Evolutionary conservation across 371 early-diverging fungal species (phyloP), one percentile per base, ranked within the genome.

Genomic region (Dichotomocladium elegans): DNA sequence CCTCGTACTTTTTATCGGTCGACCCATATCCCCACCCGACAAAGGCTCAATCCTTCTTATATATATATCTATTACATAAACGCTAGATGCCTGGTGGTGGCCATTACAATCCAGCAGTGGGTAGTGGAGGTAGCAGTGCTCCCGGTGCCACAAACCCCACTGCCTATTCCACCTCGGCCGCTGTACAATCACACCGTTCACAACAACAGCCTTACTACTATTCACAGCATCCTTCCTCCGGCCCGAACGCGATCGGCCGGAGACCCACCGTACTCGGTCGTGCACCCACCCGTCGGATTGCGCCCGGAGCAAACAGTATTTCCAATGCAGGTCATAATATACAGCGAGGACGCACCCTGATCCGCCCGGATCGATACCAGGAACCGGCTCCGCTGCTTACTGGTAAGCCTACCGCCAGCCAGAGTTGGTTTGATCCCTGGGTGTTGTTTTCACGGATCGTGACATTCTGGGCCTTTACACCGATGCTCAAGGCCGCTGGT

Each of bases 381-480:
- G 80, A 80, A 26, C 85, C 82, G 26, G 73, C 78, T 47, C 90
- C 88, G 0, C 79, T 91, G 66, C 74, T 90, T 58, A 81, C 80
- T 12, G 83, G 80, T 25, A 74, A 80, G 37, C 72, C 81, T 48
- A 77, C 82, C 8, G 56, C 82, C 12, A 73, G 64, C 27, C 63
- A 61, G 7, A 75, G 79, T 34, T 34, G 48, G 27, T 78, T 74
- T 60, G 81, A 80, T 54, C 77, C 79, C 37, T 92, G 93, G 93
- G 86, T 86, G 4, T 49, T 88, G 10, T 87, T 88, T 55, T 87
- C 90, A 22, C 74, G 85, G 25, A 74, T 90, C 53, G 68, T 86
- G 40, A 87, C 91, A 27, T 91, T 86, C 59, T 90, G 90, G 89
- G 86, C 88, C 2, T 77, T 89, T 2, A 77, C 84, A 15, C 68